phyloP scores from a whole-genome alignment of 2,329 filamentous ascomycete species.

The Colletotrichum costaricense region DNA sequence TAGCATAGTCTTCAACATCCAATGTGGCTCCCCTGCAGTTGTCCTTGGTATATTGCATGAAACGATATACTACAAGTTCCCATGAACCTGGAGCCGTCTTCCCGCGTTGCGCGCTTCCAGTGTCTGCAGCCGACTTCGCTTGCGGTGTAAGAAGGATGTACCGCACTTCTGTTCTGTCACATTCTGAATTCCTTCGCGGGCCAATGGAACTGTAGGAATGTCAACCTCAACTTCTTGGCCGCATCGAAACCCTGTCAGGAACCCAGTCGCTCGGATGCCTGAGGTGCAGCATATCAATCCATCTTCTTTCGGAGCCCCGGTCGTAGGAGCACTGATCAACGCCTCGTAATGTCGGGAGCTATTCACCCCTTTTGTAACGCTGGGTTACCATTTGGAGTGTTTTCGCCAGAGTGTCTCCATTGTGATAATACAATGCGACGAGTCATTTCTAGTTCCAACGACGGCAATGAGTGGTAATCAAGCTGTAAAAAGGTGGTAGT shows the following conservation, averaged over 20 bases:
- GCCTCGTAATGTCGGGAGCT: background rate
- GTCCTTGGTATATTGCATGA: background rate
- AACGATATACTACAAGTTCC: background rate
- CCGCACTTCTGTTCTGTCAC: background rate
- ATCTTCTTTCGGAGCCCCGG: background rate
- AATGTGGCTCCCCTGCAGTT: background rate
- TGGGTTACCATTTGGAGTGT: background rate
- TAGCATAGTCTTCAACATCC: background rate
- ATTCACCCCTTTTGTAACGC: background rate
- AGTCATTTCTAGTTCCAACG: constrained; percentile 2
- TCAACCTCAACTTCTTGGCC: background rate
- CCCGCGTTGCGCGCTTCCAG: background rate
- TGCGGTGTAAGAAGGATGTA: background rate
- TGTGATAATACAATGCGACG: background rate
- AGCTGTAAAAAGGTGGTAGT: background rate
- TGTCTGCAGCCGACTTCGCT: background rate
- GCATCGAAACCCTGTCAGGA: background rate
- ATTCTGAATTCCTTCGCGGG: background rate
- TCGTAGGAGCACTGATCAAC: background rate
- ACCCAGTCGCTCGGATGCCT: background rate
- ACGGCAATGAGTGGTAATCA: background rate
- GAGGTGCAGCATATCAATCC: background rate
- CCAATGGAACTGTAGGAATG: background rate
- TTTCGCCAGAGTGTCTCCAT: background rate
- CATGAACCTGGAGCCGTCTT: background rate